Evolutionary conservation across 1,284 basidiomycete genomes (phyloP), one percentile per base, ranked within the genome.

Genomic region (Trichosporon sp.): DNA sequence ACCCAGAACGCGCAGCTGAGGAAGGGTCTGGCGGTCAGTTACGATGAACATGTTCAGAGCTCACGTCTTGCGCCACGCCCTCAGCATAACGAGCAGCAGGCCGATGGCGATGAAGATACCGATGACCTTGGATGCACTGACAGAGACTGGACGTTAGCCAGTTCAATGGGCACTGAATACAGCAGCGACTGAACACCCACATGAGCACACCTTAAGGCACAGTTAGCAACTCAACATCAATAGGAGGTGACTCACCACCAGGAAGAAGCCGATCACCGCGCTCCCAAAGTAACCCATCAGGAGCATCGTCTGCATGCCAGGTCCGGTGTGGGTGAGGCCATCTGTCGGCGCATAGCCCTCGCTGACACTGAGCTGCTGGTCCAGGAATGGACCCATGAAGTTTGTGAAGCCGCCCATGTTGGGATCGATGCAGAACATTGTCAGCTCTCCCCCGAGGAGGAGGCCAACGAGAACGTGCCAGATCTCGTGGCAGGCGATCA

Each of bases 361-460:
- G 23, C 21, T 18, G 11, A 27, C 18, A 8, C 62, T 23, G 11
- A 23, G 23, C 18, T 63, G 34, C 6, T 31, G 21, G 56, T 60
- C 27, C 21, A 78, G 73, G 73, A 82, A 78, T 8, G 83, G 74
- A 2, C 77, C 75, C 69, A 76, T 75, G 29, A 84, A 76, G 64
- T 76, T 75, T 0, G 80, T 82, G 12, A 77, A 75, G 1, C 83
- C 83, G 12, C 83, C 82, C 11, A 77, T 74, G 65, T 83, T 83
- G 3, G 83, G 83, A 66, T 84, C 82, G 62, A 82, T 81, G 69
- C 79, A 80, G 67, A 83, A 75, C 32, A 73, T 77, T 62, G 78
- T 76, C 21, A 83, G 74, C 66, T 80, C 74, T 3, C 83, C 83
- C 5, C 82, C 82, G 66, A 80, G 81, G 8, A 79, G 47, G 4